Evolutionary conservation across 2,329 filamentous ascomycete genomes (phyloP), one percentile per base, ranked within the genome.

Genomic region (Alternaria sp.): DNA sequence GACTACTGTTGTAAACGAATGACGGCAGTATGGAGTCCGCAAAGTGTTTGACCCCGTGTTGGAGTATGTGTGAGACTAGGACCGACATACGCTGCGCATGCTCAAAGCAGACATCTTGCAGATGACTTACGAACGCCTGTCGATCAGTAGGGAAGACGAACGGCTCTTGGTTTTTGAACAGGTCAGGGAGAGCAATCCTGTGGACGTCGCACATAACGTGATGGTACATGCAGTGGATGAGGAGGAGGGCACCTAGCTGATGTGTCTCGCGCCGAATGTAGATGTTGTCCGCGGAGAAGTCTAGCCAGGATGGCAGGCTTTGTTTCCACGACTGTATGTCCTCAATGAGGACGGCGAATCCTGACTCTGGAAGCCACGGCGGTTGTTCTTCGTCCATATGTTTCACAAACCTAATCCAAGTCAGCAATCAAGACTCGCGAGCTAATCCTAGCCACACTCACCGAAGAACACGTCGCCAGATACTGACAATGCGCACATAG

Each of bases 151-250:
- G 74, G 25, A 77, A 77, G 3, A 66, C 54, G 30, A 76, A 77
- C 1, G 73, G 73, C 40, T 76, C 70, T 21, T 74, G 74, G 26
- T 74, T 73, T 30, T 74, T 74, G 63, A 75, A 77, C 5, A 77
- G 69, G 3, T 75, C 73, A 9, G 75, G 75, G 1, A 77, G 65
- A 8, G 75, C 67, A 17, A 77, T 76, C 9, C 75, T 70, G 54
- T 77, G 74, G 5, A 77, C 69, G 36, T 77, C 75, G 54, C 74
- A 76, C 57, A 75, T 64, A 4, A 76, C 75, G 46, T 77, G 75
- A 40, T 77, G 74, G 43, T 77, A 77, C 74, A 77, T 76, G 72
- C 74, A 76, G 40, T 77, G 75, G 9, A 76, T 72, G 21, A 77
- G 70, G 17, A 77, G 71, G 0, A 77, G 65, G n/a, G 72, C 71